Conservation (phyloP, 345 rosid genomes). For the Eucalyptus cloeziana region DNA sequence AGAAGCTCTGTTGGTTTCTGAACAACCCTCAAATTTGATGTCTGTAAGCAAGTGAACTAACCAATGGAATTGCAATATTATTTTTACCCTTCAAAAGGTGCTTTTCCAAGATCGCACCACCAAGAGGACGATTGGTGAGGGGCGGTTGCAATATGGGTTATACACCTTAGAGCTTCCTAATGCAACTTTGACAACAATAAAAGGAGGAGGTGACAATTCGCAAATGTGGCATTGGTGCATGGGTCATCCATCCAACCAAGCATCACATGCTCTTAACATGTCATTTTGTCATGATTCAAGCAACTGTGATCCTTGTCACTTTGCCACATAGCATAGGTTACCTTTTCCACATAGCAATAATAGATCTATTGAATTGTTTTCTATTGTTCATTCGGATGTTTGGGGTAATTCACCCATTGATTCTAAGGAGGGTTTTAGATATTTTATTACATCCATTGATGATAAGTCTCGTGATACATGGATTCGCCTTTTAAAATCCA, state of each 20-base stretch:
- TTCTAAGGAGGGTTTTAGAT: neutral
- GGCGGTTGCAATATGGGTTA: neutral
- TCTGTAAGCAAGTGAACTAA: neutral
- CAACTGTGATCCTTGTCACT: neutral
- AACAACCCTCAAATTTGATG: neutral
- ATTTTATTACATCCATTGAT: neutral
- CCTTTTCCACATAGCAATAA: neutral
- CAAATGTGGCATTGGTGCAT: rapidly evolving
- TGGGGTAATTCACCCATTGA: neutral
- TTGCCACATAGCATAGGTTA: neutral
- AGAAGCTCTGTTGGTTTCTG: neutral
- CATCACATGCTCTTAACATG: neutral
- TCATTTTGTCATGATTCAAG: neutral
- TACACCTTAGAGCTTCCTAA: neutral
- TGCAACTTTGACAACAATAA: neutral
- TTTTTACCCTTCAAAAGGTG: neutral
- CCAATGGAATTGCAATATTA: neutral
- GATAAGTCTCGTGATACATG: neutral
- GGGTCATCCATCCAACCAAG: neutral
- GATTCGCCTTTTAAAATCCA: neutral
- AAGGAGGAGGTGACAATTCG: neutral
- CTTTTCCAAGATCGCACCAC: neutral
- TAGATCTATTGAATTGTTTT: neutral
- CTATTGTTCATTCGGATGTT: neutral
- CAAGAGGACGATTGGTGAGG: neutral